Conservation (phyloP, 2,329 filamentous ascomycete genomes). For the Lachnellula occidentalis region DNA sequence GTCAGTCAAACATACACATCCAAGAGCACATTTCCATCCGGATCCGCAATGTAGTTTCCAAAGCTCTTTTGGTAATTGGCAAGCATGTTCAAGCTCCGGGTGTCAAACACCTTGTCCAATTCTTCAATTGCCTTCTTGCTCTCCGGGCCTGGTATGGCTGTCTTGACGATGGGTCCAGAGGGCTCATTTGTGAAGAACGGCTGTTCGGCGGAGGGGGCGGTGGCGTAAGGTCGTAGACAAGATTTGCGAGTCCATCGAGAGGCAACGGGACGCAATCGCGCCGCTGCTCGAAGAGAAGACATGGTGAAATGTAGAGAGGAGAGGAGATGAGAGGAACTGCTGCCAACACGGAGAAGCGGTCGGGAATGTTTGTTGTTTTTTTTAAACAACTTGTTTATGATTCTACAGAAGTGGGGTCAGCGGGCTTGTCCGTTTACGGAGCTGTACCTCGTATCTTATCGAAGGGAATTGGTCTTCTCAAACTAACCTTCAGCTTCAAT, state of each 20-base stretch:
- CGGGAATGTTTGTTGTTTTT: neutral
- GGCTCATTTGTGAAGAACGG: constrained; percentile 31
- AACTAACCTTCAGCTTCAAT: neutral
- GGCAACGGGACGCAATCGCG: constrained; percentile 24
- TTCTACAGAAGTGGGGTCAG: constrained; percentile 5
- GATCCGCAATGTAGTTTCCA: constrained; percentile 48
- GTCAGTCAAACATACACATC: constrained; percentile 38
- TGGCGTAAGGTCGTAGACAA: constrained; percentile 16
- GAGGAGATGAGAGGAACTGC: neutral
- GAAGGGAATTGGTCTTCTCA: neutral
- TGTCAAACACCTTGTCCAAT: constrained; percentile 46
- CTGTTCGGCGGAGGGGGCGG: constrained; percentile 15
- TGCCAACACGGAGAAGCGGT: neutral
- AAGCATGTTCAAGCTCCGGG: constrained; percentile 46
- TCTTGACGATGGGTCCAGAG: constrained; percentile 29
- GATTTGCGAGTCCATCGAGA: constrained; percentile 10
- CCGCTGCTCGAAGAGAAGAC: constrained; percentile 30
- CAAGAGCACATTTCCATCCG: constrained; percentile 44
- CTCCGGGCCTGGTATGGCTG: constrained; percentile 35
- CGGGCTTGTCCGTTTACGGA: neutral
- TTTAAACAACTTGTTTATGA: no score
- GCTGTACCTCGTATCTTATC: neutral
- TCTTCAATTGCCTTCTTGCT: constrained; percentile 35
- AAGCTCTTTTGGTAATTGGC: constrained; percentile 47
- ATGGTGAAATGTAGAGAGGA: constrained; percentile 11